Evolutionary conservation across 192 early-diverging fungal genomes (phyloP).

Genomic region (Haplosporangium gracile): DNA sequence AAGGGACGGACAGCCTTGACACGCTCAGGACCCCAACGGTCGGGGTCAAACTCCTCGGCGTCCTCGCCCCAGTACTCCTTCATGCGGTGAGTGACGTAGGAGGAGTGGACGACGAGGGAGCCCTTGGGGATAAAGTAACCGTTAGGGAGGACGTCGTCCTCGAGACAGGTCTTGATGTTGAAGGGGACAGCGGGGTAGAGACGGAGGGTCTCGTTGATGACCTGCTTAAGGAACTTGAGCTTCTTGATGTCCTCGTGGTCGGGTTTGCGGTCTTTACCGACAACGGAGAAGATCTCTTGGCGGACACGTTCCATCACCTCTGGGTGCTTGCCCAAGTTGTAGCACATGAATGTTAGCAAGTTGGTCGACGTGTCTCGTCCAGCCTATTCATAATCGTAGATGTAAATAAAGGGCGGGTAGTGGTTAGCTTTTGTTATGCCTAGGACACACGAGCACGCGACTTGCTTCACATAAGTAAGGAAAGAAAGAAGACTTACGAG

Average conservation of each 20-base stretch:
- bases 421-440: background rate
- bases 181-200: constrained; percentile 63
- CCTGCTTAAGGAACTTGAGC: constrained; percentile 66
- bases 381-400: constrained; percentile 3
- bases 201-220: constrained; percentile 70
- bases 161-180: constrained; percentile 49
- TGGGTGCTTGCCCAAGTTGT: constrained; percentile 57
- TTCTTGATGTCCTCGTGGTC: constrained; percentile 65
- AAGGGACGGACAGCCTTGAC: constrained; percentile 55
- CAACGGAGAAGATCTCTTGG: constrained; percentile 58
- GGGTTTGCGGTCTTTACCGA: constrained; percentile 52
- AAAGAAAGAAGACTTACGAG: background rate
- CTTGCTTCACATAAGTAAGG: background rate
- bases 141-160: constrained; percentile 56
- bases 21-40: constrained; percentile 62
- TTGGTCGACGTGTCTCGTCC: constrained; percentile 64
- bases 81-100: constrained; percentile 57
- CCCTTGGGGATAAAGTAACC: constrained; percentile 61
- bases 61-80: constrained; percentile 63
- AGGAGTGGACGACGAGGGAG: constrained; percentile 54
- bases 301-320: constrained; percentile 53
- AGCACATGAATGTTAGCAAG: constrained; percentile 58
- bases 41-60: constrained; percentile 61
- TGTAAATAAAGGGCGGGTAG: no score
- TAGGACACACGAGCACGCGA: background rate